Evolutionary conservation across 257 asterid species (phyloP).

Genomic region (Solanum ossicruentum): DNA sequence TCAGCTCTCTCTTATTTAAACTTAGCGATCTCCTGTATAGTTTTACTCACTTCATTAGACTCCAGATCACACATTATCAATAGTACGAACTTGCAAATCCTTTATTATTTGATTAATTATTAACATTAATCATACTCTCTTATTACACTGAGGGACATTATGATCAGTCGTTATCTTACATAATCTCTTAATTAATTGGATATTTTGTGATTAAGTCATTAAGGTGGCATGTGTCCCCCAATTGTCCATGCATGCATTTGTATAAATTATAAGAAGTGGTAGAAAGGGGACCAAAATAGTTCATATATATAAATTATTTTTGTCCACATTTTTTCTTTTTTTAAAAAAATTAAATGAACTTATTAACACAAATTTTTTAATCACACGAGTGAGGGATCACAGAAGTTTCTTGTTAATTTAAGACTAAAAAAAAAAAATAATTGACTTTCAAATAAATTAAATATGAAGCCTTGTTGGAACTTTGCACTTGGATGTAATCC

Average conservation of each 20-base stretch:
- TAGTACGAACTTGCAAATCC: too few species aligned
- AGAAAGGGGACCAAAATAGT: neutral
- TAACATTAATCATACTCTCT: neutral
- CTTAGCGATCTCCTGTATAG: too few species aligned
- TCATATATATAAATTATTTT: neutral
- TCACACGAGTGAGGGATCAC: neutral
- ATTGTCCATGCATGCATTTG: neutral
- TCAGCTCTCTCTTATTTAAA: too few species aligned
- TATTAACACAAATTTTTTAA: neutral
- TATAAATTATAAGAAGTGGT: neutral
- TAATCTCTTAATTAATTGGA: neutral
- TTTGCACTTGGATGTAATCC: neutral
- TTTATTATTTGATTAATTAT: neutral
- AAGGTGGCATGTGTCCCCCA: neutral
- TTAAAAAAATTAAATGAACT: neutral
- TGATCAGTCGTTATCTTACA: neutral
- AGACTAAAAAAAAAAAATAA: neutral
- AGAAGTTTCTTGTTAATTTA: neutral
- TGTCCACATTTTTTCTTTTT: too few species aligned
- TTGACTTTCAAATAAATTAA: neutral
- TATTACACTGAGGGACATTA: neutral
- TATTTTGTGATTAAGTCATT: neutral
- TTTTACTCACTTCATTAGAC: too few species aligned
- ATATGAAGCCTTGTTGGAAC: neutral
- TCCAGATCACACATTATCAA: too few species aligned